A percentile compares a stretch with the other conserved stretches of the same genome.
These are phyloP conservation scores for Rhododendron vialii DNA, from an alignment of 148 eudicot species.

Conservation along the genomic window DNA sequence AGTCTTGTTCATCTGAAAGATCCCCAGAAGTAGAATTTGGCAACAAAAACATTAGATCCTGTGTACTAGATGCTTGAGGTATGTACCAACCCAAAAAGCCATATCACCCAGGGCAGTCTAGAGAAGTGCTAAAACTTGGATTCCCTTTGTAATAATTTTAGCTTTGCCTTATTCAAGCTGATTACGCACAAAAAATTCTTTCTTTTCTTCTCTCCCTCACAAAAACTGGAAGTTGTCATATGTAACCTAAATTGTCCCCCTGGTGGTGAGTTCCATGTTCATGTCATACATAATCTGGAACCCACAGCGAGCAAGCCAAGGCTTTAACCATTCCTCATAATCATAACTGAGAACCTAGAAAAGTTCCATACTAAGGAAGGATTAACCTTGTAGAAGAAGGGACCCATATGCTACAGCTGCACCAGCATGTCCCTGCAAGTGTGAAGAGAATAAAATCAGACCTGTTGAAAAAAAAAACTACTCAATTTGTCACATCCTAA, in stretches of 20 bases:
- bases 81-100: background rate
- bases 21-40: background rate
- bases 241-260: background rate
- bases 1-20: background rate
- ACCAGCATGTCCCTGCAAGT: slow-evolving; percentile 90
- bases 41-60: background rate
- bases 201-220: background rate
- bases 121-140: background rate
- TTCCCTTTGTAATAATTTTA: background rate
- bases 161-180: background rate
- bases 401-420: slow-evolving; percentile 94
- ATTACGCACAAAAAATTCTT: background rate
- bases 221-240: background rate
- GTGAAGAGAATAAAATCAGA: background rate
- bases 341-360: background rate
- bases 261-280: background rate
- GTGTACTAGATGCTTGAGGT: background rate
- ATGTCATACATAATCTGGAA: background rate
- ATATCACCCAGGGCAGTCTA: background rate
- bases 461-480: background rate
- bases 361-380: slow-evolving; percentile 5
- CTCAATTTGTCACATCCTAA: background rate
- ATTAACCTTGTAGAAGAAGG: slow-evolving; percentile 71
- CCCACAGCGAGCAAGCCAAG: background rate
- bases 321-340: slow-evolving; percentile 1